Evolutionary conservation across 2,329 filamentous ascomycete genomes (phyloP).

Genomic region (Metarhizium anisopliae): DNA sequence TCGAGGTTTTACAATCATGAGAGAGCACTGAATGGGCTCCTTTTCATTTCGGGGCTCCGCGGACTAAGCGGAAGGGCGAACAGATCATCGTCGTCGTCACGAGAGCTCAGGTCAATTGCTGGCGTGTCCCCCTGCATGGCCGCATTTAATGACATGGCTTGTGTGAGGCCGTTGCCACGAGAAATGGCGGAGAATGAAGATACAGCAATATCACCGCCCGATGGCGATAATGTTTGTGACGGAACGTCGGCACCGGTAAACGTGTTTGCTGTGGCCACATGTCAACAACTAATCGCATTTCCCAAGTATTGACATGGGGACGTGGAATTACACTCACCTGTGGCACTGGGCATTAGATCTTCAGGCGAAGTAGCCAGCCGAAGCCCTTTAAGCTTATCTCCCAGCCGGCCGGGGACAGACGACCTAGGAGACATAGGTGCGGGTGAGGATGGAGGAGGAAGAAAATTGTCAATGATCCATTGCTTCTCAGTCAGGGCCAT

Average conservation of each 20-base stretch:
- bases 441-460: slow-evolving; percentile 17
- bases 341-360: slow-evolving; percentile 46
- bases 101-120: slow-evolving; percentile 11
- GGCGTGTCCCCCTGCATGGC: slow-evolving; percentile 16
- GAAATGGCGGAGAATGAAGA: slow-evolving; percentile 26
- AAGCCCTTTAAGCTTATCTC: slow-evolving; percentile 72
- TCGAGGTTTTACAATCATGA: background rate
- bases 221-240: slow-evolving; percentile 23
- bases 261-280: slow-evolving; percentile 21
- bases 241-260: slow-evolving; percentile 24
- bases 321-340: slow-evolving; percentile 33
- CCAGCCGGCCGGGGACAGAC: slow-evolving; percentile 58
- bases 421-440: slow-evolving; percentile 45
- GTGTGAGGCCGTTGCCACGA: slow-evolving; percentile 11
- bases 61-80: slow-evolving; percentile 85
- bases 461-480: slow-evolving; percentile 77
- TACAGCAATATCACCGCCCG: slow-evolving; percentile 23
- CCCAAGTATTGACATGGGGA: background rate
- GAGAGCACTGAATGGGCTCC: slow-evolving; percentile 57
- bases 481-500: slow-evolving; percentile 78
- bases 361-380: slow-evolving; percentile 66
- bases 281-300: background rate
- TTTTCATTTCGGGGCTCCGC: slow-evolving; percentile 75
- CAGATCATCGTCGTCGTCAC: slow-evolving; percentile 58
- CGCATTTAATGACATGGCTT: slow-evolving; percentile 25